Conservation (phyloP, 495 filamentous ascomycete genomes). For the Clavariopsis aquatica region DNA sequence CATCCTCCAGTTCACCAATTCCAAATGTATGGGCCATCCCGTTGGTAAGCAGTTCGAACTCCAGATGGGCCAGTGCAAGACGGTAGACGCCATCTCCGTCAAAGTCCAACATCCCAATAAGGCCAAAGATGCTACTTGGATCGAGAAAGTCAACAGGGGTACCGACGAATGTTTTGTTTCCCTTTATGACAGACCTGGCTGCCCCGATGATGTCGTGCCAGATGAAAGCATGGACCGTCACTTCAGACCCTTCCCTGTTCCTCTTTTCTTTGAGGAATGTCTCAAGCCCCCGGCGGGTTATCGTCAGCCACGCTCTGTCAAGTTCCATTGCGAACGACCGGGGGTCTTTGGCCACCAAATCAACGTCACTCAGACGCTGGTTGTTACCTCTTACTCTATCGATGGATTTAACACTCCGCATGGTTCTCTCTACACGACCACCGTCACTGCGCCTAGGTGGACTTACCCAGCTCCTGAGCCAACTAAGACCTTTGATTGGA, state of each 20-base stretch:
- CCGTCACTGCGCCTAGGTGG: neutral
- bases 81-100: constrained; percentile 2
- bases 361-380: neutral
- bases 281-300: neutral
- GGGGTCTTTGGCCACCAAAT: neutral
- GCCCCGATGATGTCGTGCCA: neutral
- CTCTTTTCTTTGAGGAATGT: constrained; percentile 1
- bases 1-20: constrained; percentile 2
- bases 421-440: neutral
- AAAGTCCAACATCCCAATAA: constrained; percentile 9
- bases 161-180: constrained; percentile 1
- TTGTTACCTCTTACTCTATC: constrained; percentile 9
- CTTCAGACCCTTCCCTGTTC: neutral
- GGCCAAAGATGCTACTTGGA: constrained; percentile 12
- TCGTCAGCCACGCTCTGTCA: constrained; percentile 3
- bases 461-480: neutral
- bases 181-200: neutral
- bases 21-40: constrained; percentile 7
- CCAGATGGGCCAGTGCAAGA: constrained; percentile 9
- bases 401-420: neutral
- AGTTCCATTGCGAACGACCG: neutral
- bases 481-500: too few species aligned
- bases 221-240: too few species aligned
- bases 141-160: neutral
- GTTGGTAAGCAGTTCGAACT: neutral